phyloP scores from a whole-genome alignment of 1,284 basidiomycete genomes.

The Naganishia sp. region DNA sequence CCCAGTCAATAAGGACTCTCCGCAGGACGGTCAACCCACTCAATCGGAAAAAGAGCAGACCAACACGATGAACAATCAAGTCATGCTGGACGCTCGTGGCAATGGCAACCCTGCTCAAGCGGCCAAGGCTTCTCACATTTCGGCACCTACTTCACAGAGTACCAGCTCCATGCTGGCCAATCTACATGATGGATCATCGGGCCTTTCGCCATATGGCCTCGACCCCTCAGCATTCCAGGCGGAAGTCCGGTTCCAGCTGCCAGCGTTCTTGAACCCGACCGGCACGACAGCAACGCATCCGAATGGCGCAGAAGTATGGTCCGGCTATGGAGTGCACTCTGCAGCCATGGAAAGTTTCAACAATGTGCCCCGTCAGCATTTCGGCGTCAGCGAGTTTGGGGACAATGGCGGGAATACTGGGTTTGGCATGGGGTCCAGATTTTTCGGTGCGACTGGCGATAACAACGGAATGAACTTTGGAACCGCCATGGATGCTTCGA shows the following conservation, averaged over 20 bases:
- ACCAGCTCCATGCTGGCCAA: slow-evolving; percentile 3
- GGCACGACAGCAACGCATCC: slow-evolving; percentile 45
- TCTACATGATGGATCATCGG: slow-evolving; percentile 37
- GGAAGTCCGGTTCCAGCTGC: slow-evolving; percentile 45
- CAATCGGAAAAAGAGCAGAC: not conserved
- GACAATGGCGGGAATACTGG: slow-evolving; percentile 24
- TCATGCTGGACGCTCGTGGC: slow-evolving; percentile 4
- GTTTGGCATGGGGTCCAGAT: slow-evolving; percentile 23
- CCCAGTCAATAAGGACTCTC: slow-evolving; percentile 26
- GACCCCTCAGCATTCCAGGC: slow-evolving; percentile 47
- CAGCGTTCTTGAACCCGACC: slow-evolving; percentile 41
- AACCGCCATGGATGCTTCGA: not conserved
- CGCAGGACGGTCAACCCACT: slow-evolving; percentile 10
- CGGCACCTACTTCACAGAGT: not conserved
- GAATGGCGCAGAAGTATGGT: slow-evolving; percentile 49
- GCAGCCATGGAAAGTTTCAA: slow-evolving; percentile 31
- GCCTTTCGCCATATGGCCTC: slow-evolving; percentile 33
- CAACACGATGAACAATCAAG: slow-evolving; percentile 1
- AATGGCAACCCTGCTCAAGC: not conserved
- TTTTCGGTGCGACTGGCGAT: not conserved
- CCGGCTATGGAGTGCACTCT: slow-evolving; percentile 40
- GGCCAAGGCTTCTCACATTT: not conserved
- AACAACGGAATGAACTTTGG: slow-evolving; percentile 18
- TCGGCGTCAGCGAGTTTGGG: not conserved
- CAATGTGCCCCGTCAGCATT: slow-evolving; percentile 15